These are phyloP conservation scores for Leishmania aethiopica DNA, from an alignment of 208 protist species.

Conservation along the genomic window DNA sequence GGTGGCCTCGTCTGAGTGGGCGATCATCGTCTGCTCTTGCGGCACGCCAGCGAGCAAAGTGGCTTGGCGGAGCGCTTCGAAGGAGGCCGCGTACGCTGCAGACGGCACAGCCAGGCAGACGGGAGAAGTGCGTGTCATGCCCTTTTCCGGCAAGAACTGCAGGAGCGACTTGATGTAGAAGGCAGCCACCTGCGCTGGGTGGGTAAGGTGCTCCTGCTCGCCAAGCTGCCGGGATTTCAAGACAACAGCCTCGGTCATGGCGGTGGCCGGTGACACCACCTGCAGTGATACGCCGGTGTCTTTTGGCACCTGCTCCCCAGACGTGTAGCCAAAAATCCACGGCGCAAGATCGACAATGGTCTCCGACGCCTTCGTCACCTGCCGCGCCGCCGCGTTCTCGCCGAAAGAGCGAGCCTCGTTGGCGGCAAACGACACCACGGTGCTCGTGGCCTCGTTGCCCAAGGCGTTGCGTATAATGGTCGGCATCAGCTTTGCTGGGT, in stretches of 20 bases:
- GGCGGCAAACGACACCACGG: constrained; percentile 52
- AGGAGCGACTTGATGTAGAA: constrained; percentile 71
- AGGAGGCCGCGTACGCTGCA: constrained; percentile 16
- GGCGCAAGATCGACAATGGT: constrained; percentile 58
- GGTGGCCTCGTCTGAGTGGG: constrained; percentile 50
- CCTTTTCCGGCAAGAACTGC: constrained; percentile 35
- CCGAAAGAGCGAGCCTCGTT: constrained; percentile 64
- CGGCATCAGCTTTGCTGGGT: constrained; percentile 61
- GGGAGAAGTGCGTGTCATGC: constrained; percentile 14
- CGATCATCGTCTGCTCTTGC: constrained; percentile 43
- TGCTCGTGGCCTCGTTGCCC: constrained; percentile 70
- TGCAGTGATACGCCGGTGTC: constrained; percentile 19
- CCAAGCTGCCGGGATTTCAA: constrained; percentile 20
- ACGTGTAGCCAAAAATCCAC: constrained; percentile 47
- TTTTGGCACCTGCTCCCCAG: constrained; percentile 16
- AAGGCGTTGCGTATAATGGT: constrained; percentile 68
- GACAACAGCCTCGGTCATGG: constrained; percentile 20
- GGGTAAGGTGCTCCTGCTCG: constrained; percentile 24
- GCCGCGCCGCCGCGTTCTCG: constrained; percentile 58
- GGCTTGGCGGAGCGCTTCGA: constrained; percentile 55
- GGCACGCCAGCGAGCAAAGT: constrained; percentile 57
- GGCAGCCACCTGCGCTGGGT: constrained; percentile 52
- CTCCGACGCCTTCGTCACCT: constrained; percentile 59
- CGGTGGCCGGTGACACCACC: constrained; percentile 20
- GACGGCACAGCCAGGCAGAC: constrained; percentile 41